A percentile compares a stretch with the other conserved stretches of the same genome.
Evolutionary conservation across 352 stramenopile species (phyloP).

Genomic region (Phytophthora cryptogea): DNA sequence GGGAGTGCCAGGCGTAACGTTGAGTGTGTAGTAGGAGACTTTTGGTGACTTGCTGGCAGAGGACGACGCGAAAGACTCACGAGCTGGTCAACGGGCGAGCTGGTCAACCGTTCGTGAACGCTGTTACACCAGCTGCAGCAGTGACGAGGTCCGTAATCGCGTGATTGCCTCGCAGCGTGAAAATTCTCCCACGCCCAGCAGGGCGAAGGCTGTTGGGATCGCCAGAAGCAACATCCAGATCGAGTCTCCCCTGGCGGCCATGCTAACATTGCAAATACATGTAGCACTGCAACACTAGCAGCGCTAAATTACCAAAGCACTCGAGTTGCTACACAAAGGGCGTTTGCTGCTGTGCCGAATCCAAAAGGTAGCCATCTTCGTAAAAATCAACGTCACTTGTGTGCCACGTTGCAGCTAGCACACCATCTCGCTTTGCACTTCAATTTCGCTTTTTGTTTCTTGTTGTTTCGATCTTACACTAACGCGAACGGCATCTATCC

Average conservation of each 20-base stretch:
- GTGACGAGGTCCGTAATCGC: neutral
- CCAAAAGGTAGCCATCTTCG: neutral
- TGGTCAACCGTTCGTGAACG: neutral
- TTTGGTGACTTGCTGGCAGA: too few species aligned
- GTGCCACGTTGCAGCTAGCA: neutral
- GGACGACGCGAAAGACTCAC: neutral
- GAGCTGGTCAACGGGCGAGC: neutral
- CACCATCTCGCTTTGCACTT: neutral
- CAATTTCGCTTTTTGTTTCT: slow-evolving; percentile 25
- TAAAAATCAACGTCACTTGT: neutral
- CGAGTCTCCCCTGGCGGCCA: neutral
- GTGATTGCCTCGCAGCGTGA: neutral
- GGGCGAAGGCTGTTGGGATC: neutral
- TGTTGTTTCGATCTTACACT: slow-evolving; percentile 36
- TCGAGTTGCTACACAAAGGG: too few species aligned
- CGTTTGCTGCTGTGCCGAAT: too few species aligned
- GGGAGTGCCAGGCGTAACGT: too few species aligned
- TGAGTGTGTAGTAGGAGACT: too few species aligned
- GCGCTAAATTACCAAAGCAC: too few species aligned
- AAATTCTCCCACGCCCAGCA: neutral
- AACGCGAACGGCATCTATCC: slow-evolving; percentile 41
- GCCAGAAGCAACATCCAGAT: neutral
- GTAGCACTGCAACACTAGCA: too few species aligned
- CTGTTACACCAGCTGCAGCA: too few species aligned
- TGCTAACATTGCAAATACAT: neutral